Percentiles rank a stretch among this genome's conserved stretches.
Conservation (phyloP, 495 filamentous ascomycete genomes). For the Tuber indicum region DNA sequence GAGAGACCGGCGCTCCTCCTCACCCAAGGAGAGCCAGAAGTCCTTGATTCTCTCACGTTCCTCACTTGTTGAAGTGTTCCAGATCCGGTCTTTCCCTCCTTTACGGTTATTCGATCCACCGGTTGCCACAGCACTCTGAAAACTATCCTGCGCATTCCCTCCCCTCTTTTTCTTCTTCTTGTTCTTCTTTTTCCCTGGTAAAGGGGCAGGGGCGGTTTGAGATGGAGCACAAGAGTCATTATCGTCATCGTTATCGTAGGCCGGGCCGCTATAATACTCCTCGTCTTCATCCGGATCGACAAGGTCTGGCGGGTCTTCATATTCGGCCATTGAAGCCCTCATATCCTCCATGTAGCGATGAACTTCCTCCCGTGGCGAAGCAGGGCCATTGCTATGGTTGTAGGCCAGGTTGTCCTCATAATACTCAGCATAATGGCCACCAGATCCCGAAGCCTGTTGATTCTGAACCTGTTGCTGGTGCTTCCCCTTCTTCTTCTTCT, state of each 20-base stretch:
- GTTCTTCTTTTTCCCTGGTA: slow-evolving; percentile 55
- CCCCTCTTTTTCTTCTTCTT: slow-evolving; percentile 56
- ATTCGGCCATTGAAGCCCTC: slow-evolving; percentile 39
- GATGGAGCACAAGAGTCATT: slow-evolving; percentile 38
- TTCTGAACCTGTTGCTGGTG: slow-evolving; percentile 20
- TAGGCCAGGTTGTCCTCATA: slow-evolving; percentile 15
- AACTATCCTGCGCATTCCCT: slow-evolving; percentile 24
- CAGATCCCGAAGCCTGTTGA: neutral
- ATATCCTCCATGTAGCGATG: slow-evolving; percentile 39
- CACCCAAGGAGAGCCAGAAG: slow-evolving; percentile 95
- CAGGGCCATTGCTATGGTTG: slow-evolving; percentile 28
- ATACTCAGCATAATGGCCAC: slow-evolving; percentile 22
- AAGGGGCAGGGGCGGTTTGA: slow-evolving; percentile 33
- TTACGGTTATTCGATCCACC: slow-evolving; percentile 33
- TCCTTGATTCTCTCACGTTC: slow-evolving; percentile 96
- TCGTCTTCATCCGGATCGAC: slow-evolving; percentile 44
- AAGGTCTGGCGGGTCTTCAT: slow-evolving; percentile 36
- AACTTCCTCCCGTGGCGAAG: slow-evolving; percentile 18
- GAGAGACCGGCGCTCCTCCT: slow-evolving; percentile 84
- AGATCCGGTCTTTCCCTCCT: slow-evolving; percentile 69
- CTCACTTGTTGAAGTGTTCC: slow-evolving; percentile 89
- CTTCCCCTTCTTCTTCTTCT: slow-evolving; percentile 43
- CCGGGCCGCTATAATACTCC: slow-evolving; percentile 48
- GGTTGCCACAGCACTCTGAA: slow-evolving; percentile 35
- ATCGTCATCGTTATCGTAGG: slow-evolving; percentile 47